phyloP scores from a whole-genome alignment of 169 alveolate genomes.

The Plasmodium gonderi region DNA sequence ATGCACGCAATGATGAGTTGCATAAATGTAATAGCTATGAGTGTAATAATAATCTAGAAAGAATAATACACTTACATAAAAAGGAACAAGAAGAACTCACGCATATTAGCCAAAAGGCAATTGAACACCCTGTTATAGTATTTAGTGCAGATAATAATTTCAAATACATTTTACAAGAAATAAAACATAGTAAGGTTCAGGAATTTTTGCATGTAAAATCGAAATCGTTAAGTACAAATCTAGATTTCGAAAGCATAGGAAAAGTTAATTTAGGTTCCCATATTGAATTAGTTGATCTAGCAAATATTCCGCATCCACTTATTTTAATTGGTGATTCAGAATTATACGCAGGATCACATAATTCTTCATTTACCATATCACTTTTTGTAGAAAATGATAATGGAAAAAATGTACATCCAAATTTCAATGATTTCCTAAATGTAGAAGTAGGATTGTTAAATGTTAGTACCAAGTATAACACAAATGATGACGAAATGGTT shows the following conservation, averaged over 20 bases:
- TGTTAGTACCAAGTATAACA: not conserved
- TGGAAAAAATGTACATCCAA: not conserved
- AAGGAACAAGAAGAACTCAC: conserved; percentile 7
- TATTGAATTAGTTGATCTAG: conserved; percentile 29
- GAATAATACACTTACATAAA: not conserved
- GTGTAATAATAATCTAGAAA: not conserved
- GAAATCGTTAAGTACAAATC: not conserved
- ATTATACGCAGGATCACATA: conserved; percentile 45
- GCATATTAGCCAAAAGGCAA: not conserved
- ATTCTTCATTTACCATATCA: conserved; percentile 40
- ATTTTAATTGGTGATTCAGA: conserved; percentile 23
- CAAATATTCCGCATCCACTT: conserved; percentile 11
- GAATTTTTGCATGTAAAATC: conserved; percentile 18
- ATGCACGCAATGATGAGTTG: not conserved
- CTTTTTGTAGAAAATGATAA: conserved; percentile 2
- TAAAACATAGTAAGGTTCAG: conserved; percentile 36
- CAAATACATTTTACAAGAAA: conserved; percentile 45
- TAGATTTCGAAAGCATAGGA: not conserved
- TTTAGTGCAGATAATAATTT: conserved; percentile 59
- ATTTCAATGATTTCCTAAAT: conserved; percentile 7
- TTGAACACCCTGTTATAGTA: conserved; percentile 16
- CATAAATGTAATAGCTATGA: not conserved
- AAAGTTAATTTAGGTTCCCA: conserved; percentile 48
- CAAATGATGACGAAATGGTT: not conserved
- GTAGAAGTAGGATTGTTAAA: conserved; percentile 45